These are phyloP conservation scores for Penicillium rolfsii DNA, from an alignment of 2,329 filamentous ascomycete species.

Conservation along the genomic window DNA sequence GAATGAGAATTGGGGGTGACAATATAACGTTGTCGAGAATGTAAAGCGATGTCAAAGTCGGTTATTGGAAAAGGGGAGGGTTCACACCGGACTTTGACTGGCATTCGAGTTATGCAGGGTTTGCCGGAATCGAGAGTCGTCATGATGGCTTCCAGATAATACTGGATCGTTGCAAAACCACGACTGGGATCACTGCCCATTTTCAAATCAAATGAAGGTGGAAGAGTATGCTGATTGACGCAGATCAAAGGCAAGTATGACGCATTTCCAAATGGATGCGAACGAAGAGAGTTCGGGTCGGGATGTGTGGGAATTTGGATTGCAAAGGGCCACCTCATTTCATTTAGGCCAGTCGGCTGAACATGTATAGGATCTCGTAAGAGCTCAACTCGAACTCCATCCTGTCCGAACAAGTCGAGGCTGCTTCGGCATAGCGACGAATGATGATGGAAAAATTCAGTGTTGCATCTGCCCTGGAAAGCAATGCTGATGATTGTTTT, in stretches of 20 bases:
- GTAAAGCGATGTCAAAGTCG: not conserved
- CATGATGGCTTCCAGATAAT: constrained; percentile 1
- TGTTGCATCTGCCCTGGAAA: not conserved
- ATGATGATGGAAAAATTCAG: not conserved
- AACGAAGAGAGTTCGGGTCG: not conserved
- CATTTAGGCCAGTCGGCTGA: no score
- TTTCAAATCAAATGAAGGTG: not conserved
- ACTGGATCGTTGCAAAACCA: not conserved
- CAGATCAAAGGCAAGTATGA: not conserved
- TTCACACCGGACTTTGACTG: not conserved
- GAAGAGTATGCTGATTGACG: not conserved
- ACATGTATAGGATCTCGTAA: no score
- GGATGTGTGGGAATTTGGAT: not conserved
- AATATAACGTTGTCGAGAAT: not conserved
- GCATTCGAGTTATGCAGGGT: not conserved
- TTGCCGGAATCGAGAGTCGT: not conserved
- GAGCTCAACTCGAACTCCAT: not conserved
- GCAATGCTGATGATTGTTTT: not conserved
- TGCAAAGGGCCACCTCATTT: not conserved
- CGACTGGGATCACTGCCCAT: not conserved
- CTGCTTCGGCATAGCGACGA: not conserved
- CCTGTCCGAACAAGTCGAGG: not conserved
- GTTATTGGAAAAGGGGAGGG: constrained; percentile 3
- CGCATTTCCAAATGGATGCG: not conserved
- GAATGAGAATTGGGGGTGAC: not conserved